phyloP scores from a whole-genome alignment of 352 stramenopile genomes.

The Phytopythium mirpurense region DNA sequence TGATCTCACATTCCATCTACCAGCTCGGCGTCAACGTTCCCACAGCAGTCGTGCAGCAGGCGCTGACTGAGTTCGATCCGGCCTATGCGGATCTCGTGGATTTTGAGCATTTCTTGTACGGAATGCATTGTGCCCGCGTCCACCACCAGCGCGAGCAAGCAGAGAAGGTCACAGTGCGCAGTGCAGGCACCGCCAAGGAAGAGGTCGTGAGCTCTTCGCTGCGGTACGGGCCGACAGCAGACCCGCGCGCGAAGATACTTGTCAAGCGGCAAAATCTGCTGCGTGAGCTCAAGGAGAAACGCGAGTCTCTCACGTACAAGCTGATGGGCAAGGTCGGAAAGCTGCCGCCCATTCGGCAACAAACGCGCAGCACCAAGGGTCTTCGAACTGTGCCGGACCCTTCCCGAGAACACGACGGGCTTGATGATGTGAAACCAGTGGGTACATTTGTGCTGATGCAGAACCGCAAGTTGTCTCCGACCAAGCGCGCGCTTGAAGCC shows the following conservation, averaged over 20 bases:
- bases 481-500: conserved; percentile 60
- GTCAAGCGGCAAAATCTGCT: conserved; percentile 74
- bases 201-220: conserved; percentile 55
- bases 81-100: conserved; percentile 75
- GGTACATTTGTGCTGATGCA: conserved; percentile 54
- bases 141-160: conserved; percentile 58
- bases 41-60: conserved; percentile 32
- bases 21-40: conserved; percentile 59
- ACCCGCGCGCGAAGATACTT: conserved; percentile 47
- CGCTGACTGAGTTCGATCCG: conserved; percentile 49
- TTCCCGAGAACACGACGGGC: background rate
- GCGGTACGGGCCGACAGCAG: conserved; percentile 41
- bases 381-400: background rate
- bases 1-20: conserved; percentile 73
- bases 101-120: conserved; percentile 79
- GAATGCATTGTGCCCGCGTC: conserved; percentile 68
- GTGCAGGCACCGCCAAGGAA: conserved; percentile 11
- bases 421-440: conserved; percentile 19
- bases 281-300: conserved; percentile 62
- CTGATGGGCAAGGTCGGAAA: conserved; percentile 56
- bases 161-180: conserved; percentile 8
- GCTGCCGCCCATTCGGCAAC: conserved; percentile 39
- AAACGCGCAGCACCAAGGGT: conserved; percentile 12
- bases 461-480: conserved; percentile 60
- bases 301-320: conserved; percentile 66